phyloP scores from a whole-genome alignment of 116 monocot genomes.

The Papilionanthe hybrid region DNA sequence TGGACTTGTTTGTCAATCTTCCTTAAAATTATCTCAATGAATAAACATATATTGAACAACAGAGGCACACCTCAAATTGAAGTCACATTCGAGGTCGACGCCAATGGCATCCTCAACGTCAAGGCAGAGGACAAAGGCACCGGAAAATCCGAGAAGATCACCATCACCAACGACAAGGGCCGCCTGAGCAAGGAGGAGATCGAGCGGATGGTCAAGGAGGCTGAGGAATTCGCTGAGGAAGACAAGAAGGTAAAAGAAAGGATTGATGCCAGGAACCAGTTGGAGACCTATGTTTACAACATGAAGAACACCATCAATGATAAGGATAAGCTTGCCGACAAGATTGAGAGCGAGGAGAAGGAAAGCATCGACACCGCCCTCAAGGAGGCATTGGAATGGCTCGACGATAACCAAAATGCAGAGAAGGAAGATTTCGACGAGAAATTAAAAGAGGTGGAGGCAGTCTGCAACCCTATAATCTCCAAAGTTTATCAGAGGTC shows the following conservation, averaged over 20 bases:
- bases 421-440: constrained; percentile 71
- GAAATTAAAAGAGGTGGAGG: constrained; percentile 68
- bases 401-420: constrained; percentile 47
- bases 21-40: not conserved
- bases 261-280: constrained; percentile 59
- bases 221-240: constrained; percentile 70
- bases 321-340: constrained; percentile 71
- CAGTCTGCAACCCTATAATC: constrained; percentile 60
- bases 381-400: constrained; percentile 58
- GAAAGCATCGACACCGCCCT: constrained; percentile 47
- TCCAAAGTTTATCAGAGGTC: constrained; percentile 49
- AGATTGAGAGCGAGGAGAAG: constrained; percentile 65
- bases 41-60: not conserved
- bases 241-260: constrained; percentile 76
- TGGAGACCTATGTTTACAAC: constrained; percentile 70
- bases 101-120: constrained; percentile 67
- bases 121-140: constrained; percentile 61
- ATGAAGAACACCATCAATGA: constrained; percentile 70
- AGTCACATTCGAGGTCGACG: constrained; percentile 75
- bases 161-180: constrained; percentile 70
- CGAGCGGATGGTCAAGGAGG: constrained; percentile 68
- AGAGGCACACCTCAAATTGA: constrained; percentile 64
- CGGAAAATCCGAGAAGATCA: constrained; percentile 67
- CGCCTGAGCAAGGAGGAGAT: constrained; percentile 72
- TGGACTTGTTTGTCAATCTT: not conserved